A percentile compares a stretch with the other conserved stretches of the same genome.
These are phyloP conservation scores for Ambrosiella beaveri DNA, from an alignment of 2,329 filamentous ascomycete genomes.

Conservation along the genomic window DNA sequence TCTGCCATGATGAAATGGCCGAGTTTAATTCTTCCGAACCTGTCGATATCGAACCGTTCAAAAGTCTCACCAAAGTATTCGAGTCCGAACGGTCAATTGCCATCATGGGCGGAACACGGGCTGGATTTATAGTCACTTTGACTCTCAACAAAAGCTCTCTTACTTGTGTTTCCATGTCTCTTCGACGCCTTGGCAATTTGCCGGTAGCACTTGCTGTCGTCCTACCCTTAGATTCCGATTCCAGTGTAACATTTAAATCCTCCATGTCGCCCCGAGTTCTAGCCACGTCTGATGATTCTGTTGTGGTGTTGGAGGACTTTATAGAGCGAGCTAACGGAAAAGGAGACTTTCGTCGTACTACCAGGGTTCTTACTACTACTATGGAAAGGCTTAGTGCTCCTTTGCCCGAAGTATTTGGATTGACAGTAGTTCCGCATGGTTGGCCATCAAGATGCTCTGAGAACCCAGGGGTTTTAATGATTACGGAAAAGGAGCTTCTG, in stretches of 20 bases:
- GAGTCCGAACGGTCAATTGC: slow-evolving; percentile 17
- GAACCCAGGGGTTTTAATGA: slow-evolving; percentile 21
- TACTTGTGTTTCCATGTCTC: slow-evolving; percentile 5
- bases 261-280: slow-evolving; percentile 19
- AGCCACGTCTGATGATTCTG: slow-evolving; percentile 30
- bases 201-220: slow-evolving; percentile 16
- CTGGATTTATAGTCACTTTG: slow-evolving; percentile 32
- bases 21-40: neutral
- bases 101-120: slow-evolving; percentile 32
- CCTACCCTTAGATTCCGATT: slow-evolving; percentile 8
- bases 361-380: slow-evolving; percentile 35
- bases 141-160: neutral
- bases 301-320: slow-evolving; percentile 27
- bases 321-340: slow-evolving; percentile 15
- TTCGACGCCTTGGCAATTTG: slow-evolving; percentile 19
- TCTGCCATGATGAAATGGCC: neutral
- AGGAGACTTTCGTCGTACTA: slow-evolving; percentile 23
- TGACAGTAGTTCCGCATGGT: slow-evolving; percentile 4
- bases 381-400: slow-evolving; percentile 21
- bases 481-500: slow-evolving; percentile 33
- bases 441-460: neutral
- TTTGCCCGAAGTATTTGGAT: slow-evolving; percentile 1
- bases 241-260: slow-evolving; percentile 5
- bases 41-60: slow-evolving; percentile 25
- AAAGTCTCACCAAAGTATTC: slow-evolving; percentile 25